Evolutionary conservation across 2,329 filamentous ascomycete genomes (phyloP).

Genomic region (Fusarium compactum): DNA sequence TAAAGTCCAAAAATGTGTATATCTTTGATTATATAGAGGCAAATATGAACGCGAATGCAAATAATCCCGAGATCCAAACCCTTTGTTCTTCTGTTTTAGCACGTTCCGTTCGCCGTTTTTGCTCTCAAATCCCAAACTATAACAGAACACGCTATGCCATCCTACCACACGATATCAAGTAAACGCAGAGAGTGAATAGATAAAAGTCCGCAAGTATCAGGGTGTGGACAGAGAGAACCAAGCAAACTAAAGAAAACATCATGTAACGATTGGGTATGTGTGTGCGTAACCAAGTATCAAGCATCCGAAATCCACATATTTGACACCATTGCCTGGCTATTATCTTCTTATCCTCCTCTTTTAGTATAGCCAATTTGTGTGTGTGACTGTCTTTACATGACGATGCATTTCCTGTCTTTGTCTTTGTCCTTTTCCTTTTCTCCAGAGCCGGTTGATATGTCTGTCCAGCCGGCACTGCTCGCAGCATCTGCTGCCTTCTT

Average conservation of each 20-base stretch:
- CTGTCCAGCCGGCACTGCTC: slow-evolving; percentile 66
- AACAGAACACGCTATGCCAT: slow-evolving; percentile 28
- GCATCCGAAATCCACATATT: slow-evolving; percentile 5
- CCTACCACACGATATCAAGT: slow-evolving; percentile 28
- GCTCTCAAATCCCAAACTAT: slow-evolving; percentile 32
- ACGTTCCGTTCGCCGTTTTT: slow-evolving; percentile 26
- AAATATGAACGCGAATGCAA: not conserved
- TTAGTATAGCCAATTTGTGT: slow-evolving; percentile 10
- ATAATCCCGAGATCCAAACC: not conserved
- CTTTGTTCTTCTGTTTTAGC: slow-evolving; percentile 6
- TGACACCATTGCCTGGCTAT: slow-evolving; percentile 17
- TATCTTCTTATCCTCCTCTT: slow-evolving; percentile 7
- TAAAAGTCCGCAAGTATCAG: not conserved
- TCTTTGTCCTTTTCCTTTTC: slow-evolving; percentile 52
- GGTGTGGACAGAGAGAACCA: slow-evolving; percentile 13
- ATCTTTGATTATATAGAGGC: slow-evolving; percentile 3
- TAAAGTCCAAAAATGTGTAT: not conserved
- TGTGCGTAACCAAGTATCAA: slow-evolving; percentile 30
- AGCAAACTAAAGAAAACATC: slow-evolving; percentile 10
- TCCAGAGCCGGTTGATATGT: slow-evolving; percentile 55
- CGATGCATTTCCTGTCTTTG: slow-evolving; percentile 63
- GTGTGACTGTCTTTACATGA: slow-evolving; percentile 59
- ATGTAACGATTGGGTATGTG: slow-evolving; percentile 38
- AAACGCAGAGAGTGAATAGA: slow-evolving; percentile 31
- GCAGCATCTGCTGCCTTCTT: slow-evolving; percentile 56